A percentile compares a stretch with the other conserved stretches of the same genome.
Conservation (phyloP, 2,329 filamentous ascomycete species). For the Aureobasidium sp. region DNA sequence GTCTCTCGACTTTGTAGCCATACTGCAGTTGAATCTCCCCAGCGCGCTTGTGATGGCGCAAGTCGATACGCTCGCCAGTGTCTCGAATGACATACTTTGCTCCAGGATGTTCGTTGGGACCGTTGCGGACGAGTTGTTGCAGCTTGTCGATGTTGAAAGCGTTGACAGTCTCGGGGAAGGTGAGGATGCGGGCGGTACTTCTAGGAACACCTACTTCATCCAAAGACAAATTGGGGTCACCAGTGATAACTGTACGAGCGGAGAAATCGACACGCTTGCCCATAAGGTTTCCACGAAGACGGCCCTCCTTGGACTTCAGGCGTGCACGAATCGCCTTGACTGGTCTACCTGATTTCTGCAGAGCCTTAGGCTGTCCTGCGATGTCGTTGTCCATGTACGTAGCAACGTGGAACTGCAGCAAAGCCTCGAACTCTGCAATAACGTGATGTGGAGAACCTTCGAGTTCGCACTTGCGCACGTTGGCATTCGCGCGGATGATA, state of each 20-base stretch:
- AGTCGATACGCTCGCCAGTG: constrained; percentile 87
- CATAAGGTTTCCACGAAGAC: constrained; percentile 97
- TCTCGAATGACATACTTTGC: constrained; percentile 94
- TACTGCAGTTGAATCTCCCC: constrained; percentile 83
- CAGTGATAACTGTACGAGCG: constrained; percentile 98
- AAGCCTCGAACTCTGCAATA: constrained; percentile 77
- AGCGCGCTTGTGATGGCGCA: constrained; percentile 85
- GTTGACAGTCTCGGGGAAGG: constrained; percentile 95
- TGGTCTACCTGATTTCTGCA: constrained; percentile 94
- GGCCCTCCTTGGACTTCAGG: constrained; percentile 97
- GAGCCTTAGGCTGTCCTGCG: constrained; percentile 83
- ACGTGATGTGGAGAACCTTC: constrained; percentile 92
- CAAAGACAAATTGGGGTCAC: constrained; percentile 90
- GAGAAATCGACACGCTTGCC: constrained; percentile 99
- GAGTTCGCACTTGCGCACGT: constrained; percentile 81
- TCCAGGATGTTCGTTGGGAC: constrained; percentile 89
- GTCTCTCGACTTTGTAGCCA: constrained; percentile 97
- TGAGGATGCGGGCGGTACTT: constrained; percentile 86
- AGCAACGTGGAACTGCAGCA: constrained; percentile 95
- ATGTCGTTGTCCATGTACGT: constrained; percentile 99
- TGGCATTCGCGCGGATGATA: constrained; percentile 95
- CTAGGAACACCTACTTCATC: constrained; percentile 96
- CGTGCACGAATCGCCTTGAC: constrained; percentile 95
- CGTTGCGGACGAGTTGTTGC: constrained; percentile 82
- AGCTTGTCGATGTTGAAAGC: constrained; percentile 96